A percentile compares a stretch with the other conserved stretches of the same genome.
Conservation (phyloP, 1,139 yeast species). For the Kazachstania sp. region DNA sequence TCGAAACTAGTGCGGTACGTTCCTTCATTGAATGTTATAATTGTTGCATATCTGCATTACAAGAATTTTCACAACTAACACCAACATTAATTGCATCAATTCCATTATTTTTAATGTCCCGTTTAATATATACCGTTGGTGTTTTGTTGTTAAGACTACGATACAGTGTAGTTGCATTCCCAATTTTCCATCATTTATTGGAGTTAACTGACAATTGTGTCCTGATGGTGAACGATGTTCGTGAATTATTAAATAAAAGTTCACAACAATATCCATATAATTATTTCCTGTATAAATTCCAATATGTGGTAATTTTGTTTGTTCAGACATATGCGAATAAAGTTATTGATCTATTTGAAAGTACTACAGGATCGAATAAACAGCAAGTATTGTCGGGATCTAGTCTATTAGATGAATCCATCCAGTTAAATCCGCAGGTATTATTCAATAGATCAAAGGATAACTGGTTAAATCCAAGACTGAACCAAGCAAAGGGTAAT, state of each 20-base stretch:
- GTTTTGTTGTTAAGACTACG: constrained; percentile 49
- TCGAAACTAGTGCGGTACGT: constrained; percentile 9
- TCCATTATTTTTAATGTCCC: constrained; percentile 55
- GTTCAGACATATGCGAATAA: constrained; percentile 54
- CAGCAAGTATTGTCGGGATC: constrained; percentile 6
- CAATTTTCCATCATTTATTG: constrained; percentile 40
- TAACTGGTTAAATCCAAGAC: background rate
- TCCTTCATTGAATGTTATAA: constrained; percentile 45
- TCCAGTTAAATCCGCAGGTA: constrained; percentile 2
- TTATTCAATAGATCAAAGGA: constrained; percentile 1
- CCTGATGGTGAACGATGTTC: constrained; percentile 38
- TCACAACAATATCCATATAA: constrained; percentile 37
- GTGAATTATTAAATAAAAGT: constrained; percentile 28
- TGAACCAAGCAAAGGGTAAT: background rate
- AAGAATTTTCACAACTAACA: constrained; percentile 40
- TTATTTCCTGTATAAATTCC: constrained; percentile 44
- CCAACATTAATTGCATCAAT: constrained; percentile 42
- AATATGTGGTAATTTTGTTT: constrained; percentile 48
- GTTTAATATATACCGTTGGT: constrained; percentile 63
- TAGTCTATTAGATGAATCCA: background rate
- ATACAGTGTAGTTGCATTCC: constrained; percentile 46
- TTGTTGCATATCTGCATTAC: constrained; percentile 47
- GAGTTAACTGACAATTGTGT: constrained; percentile 46
- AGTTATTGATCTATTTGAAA: constrained; percentile 28
- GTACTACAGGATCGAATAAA: background rate